These are phyloP conservation scores for Hyaloperonospora brassicae DNA, from an alignment of 352 stramenopile species.

Conservation along the genomic window DNA sequence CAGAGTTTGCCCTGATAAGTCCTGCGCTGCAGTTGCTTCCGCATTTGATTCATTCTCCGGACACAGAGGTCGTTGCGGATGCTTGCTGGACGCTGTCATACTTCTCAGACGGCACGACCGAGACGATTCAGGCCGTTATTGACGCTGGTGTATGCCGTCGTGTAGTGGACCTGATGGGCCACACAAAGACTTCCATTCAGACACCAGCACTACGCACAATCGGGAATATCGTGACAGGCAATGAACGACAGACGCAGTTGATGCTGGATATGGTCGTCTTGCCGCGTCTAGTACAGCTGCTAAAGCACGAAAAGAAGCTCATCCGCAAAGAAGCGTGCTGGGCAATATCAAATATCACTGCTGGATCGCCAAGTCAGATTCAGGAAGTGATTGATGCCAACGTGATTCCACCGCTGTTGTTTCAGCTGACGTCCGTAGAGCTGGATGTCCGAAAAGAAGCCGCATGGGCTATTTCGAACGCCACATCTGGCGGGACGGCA, in stretches of 20 bases:
- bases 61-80: constrained; percentile 98
- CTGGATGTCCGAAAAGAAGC: constrained; percentile 84
- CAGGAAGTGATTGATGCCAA: constrained; percentile 74
- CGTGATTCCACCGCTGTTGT: constrained; percentile 59
- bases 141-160: constrained; percentile 91
- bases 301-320: constrained; percentile 73
- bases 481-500: constrained; percentile 59
- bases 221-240: constrained; percentile 97
- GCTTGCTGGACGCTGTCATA: constrained; percentile 99
- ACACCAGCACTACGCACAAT: constrained; percentile 95
- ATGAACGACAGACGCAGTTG: constrained; percentile 73
- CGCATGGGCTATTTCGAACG: constrained; percentile 80
- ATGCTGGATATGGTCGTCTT: constrained; percentile 54
- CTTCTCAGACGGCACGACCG: constrained; percentile 94
- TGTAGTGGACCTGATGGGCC: constrained; percentile 93
- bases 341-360: constrained; percentile 78
- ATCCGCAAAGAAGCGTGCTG: constrained; percentile 82
- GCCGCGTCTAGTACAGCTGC: constrained; percentile 43
- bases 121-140: constrained; percentile 97
- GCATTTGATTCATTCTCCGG: constrained; percentile 92
- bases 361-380: constrained; percentile 61
- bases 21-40: constrained; percentile 90
- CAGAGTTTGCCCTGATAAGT: constrained; percentile 93
- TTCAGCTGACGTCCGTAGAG: constrained; percentile 48
- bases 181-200: constrained; percentile 89